Evolutionary conservation across 441 rosid genomes (phyloP).

Genomic region (Erysimum cheiri): DNA sequence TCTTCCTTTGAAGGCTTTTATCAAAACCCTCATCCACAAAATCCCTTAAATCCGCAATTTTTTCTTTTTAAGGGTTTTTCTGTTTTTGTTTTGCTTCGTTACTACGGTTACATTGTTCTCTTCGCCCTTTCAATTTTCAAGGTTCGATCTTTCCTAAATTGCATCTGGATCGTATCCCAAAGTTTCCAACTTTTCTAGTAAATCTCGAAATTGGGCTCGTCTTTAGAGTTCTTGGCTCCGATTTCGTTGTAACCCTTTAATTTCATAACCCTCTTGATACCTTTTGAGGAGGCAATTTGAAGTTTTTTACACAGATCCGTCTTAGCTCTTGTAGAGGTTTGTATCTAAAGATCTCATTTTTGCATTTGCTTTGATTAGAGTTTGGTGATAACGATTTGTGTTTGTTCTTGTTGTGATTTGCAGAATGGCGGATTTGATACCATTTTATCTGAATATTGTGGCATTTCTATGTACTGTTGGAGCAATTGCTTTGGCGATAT

Average conservation of each 20-base stretch:
- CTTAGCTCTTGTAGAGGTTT: slow-evolving; percentile 37
- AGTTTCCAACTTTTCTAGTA: slow-evolving; percentile 10
- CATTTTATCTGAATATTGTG: slow-evolving; percentile 58
- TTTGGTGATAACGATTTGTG: not conserved
- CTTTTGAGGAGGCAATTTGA: not conserved
- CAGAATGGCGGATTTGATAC: slow-evolving; percentile 66
- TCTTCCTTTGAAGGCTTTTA: slow-evolving; percentile 31
- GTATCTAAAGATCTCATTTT: not conserved
- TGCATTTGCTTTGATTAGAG: slow-evolving; percentile 24
- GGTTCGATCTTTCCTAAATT: slow-evolving; percentile 25
- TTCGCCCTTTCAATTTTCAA: slow-evolving; percentile 16
- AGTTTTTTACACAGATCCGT: slow-evolving; percentile 24
- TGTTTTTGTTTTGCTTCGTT: slow-evolving; percentile 23
- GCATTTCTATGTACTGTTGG: slow-evolving; percentile 79
- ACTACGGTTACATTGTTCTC: slow-evolving; percentile 39
- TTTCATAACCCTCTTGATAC: not conserved
- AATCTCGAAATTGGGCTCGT: not conserved
- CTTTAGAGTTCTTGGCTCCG: slow-evolving; percentile 26
- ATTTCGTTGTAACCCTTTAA: not conserved
- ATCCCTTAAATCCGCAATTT: slow-evolving; percentile 19
- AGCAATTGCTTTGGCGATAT: slow-evolving; percentile 73
- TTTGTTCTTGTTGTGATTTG: not conserved
- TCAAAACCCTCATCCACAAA: slow-evolving; percentile 38
- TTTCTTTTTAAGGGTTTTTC: slow-evolving; percentile 7
- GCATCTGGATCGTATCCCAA: slow-evolving; percentile 23